Percentiles rank a stretch among this genome's conserved stretches.
These are phyloP conservation scores for Globisporangium spinosum DNA, from an alignment of 352 stramenopile genomes.

Conservation along the genomic window DNA sequence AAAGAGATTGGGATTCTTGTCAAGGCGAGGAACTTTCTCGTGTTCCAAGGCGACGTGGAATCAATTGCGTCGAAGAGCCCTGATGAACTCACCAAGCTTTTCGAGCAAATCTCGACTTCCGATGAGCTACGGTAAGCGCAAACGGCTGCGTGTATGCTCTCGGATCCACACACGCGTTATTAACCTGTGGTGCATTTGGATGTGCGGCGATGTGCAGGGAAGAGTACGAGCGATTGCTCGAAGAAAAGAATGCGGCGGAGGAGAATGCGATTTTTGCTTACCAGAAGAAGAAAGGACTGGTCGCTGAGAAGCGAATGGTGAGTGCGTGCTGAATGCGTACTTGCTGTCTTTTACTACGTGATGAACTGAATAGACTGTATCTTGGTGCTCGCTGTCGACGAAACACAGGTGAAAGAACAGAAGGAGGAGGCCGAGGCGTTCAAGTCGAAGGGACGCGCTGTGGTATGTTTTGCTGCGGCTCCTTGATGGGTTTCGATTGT, in stretches of 20 bases:
- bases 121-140: slow-evolving; percentile 66
- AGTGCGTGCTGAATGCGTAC: neutral
- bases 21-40: slow-evolving; percentile 99
- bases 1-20: slow-evolving; percentile 96
- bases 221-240: slow-evolving; percentile 81
- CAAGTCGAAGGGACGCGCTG: slow-evolving; percentile 56
- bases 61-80: slow-evolving; percentile 95
- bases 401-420: slow-evolving; percentile 90
- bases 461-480: slow-evolving; percentile 33
- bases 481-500: neutral
- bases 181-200: neutral
- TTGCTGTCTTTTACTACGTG: neutral
- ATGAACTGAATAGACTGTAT: neutral
- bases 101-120: slow-evolving; percentile 96
- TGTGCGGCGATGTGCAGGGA: slow-evolving; percentile 18
- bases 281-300: slow-evolving; percentile 95
- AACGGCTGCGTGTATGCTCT: neutral
- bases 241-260: slow-evolving; percentile 92
- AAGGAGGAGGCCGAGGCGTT: slow-evolving; percentile 91
- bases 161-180: neutral
- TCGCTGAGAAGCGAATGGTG: slow-evolving; percentile 87
- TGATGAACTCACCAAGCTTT: slow-evolving; percentile 94
- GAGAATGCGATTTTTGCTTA: slow-evolving; percentile 93
- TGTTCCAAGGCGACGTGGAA: slow-evolving; percentile 99
- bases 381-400: neutral